A percentile compares a stretch with the other conserved stretches of the same genome.
phyloP scores from a whole-genome alignment of 2,329 filamentous ascomycete species.

The Aspergillus novoparasiticus region DNA sequence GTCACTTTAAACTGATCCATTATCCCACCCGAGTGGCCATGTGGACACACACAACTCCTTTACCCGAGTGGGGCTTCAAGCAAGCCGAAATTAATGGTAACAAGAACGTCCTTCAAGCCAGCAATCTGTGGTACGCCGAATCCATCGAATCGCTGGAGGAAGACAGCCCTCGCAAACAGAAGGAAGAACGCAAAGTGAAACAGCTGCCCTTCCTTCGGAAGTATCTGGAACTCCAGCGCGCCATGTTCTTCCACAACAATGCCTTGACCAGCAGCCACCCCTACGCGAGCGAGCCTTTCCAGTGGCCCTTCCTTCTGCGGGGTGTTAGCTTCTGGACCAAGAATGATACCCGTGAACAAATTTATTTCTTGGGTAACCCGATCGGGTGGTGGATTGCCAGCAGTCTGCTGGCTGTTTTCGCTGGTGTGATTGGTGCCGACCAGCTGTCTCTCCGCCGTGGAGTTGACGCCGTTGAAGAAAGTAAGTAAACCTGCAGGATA shows the following conservation, averaged over 20 bases:
- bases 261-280: slow-evolving; percentile 96
- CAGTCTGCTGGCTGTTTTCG: slow-evolving; percentile 88
- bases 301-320: slow-evolving; percentile 96
- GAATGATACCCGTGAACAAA: slow-evolving; percentile 90
- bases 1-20: slow-evolving; percentile 95
- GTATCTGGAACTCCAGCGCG: slow-evolving; percentile 93
- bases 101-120: slow-evolving; percentile 87
- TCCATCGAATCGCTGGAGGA: slow-evolving; percentile 78
- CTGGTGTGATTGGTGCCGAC: slow-evolving; percentile 86
- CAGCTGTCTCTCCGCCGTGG: slow-evolving; percentile 91
- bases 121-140: slow-evolving; percentile 93
- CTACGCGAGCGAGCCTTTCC: slow-evolving; percentile 90
- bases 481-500: slow-evolving; percentile 60
- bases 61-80: slow-evolving; percentile 97
- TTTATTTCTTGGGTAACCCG: slow-evolving; percentile 97
- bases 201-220: slow-evolving; percentile 85
- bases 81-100: slow-evolving; percentile 99
- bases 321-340: slow-evolving; percentile 99
- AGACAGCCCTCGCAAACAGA: slow-evolving; percentile 73
- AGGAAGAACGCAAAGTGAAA: slow-evolving; percentile 78
- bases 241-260: slow-evolving; percentile 99
- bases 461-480: slow-evolving; percentile 87
- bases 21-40: slow-evolving; percentile 94
- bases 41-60: slow-evolving; percentile 94
- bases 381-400: slow-evolving; percentile 97